Percentiles rank a stretch among this genome's conserved stretches.
Conservation (phyloP, 2,329 filamentous ascomycete genomes). For the Colletotrichum sp. region DNA sequence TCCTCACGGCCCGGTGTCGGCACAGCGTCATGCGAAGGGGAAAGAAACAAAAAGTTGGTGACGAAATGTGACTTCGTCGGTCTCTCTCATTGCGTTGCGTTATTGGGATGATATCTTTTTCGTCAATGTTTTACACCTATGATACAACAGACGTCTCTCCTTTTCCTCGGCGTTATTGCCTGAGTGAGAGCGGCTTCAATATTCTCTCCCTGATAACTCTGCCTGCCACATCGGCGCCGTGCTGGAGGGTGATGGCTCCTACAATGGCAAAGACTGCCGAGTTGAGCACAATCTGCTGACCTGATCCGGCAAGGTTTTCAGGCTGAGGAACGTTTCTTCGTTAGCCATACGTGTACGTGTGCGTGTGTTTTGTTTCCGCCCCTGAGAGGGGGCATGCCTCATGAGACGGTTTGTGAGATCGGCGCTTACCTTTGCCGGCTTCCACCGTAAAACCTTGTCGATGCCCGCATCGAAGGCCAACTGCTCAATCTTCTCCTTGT, state of each 20-base stretch:
- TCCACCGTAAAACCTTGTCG: slow-evolving; percentile 82
- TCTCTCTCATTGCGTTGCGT: not conserved
- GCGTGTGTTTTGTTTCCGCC: not conserved
- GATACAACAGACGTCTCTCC: slow-evolving; percentile 21
- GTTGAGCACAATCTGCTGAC: slow-evolving; percentile 75
- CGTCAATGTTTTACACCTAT: slow-evolving; percentile 23
- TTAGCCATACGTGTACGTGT: not conserved
- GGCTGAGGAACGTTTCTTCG: slow-evolving; percentile 48
- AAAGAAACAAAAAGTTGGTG: not conserved
- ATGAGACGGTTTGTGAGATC: not conserved
- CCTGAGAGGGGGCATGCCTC: not conserved
- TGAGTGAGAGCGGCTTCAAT: slow-evolving; percentile 49
- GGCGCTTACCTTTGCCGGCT: slow-evolving; percentile 75
- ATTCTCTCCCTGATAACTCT: slow-evolving; percentile 79
- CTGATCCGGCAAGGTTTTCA: slow-evolving; percentile 73
- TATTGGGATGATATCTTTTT: slow-evolving; percentile 12
- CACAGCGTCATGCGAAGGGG: not conserved
- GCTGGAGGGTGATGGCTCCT: slow-evolving; percentile 87
- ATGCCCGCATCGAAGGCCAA: slow-evolving; percentile 77
- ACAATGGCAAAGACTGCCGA: slow-evolving; percentile 85
- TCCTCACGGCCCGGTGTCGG: not conserved
- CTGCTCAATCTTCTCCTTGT: slow-evolving; percentile 68
- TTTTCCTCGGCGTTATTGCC: slow-evolving; percentile 3
- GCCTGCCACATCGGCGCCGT: slow-evolving; percentile 79
- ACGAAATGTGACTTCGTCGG: not conserved